Conservation (phyloP, 139 green algal genomes). For the Chlorella sp. region DNA sequence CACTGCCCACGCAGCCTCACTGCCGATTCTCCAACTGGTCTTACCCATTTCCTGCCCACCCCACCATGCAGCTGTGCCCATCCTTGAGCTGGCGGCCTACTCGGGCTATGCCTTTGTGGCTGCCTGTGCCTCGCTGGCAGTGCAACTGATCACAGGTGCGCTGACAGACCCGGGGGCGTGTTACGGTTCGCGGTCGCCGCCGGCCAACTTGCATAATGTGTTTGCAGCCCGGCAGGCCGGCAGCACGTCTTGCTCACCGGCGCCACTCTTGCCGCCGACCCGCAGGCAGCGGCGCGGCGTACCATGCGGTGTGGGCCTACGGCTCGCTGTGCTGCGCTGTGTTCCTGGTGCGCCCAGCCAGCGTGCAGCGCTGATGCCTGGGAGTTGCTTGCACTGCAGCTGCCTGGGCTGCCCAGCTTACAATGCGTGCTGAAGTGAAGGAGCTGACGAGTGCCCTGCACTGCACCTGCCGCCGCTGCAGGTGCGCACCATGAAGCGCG, state of each 20-base stretch:
- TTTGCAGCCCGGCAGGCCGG: too few species aligned
- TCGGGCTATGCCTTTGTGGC: constrained; percentile 84
- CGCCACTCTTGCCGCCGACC: neutral
- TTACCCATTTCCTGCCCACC: constrained; percentile 68
- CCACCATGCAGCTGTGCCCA: constrained; percentile 61
- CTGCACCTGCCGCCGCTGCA: neutral
- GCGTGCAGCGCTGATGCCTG: neutral
- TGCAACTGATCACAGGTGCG: constrained; percentile 5
- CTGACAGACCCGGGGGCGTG: neutral
- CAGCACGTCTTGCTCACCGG: neutral
- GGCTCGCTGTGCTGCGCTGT: constrained; percentile 77
- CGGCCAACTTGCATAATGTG: too few species aligned
- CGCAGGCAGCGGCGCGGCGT: constrained; percentile 59
- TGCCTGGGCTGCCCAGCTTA: neutral
- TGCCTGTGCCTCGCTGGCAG: constrained; percentile 48
- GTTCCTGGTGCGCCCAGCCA: constrained; percentile 75
- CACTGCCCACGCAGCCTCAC: constrained; percentile 59
- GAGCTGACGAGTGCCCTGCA: too few species aligned
- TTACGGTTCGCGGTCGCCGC: too few species aligned
- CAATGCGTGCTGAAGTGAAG: too few species aligned
- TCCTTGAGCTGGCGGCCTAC: constrained; percentile 88
- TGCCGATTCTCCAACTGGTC: constrained; percentile 64
- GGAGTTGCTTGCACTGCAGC: neutral
- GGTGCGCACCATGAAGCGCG: constrained; percentile 88
- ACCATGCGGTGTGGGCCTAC: constrained; percentile 77